Base-by-base conservation (phyloP, 257 asterid species). In the Misopates orontium region DNA sequence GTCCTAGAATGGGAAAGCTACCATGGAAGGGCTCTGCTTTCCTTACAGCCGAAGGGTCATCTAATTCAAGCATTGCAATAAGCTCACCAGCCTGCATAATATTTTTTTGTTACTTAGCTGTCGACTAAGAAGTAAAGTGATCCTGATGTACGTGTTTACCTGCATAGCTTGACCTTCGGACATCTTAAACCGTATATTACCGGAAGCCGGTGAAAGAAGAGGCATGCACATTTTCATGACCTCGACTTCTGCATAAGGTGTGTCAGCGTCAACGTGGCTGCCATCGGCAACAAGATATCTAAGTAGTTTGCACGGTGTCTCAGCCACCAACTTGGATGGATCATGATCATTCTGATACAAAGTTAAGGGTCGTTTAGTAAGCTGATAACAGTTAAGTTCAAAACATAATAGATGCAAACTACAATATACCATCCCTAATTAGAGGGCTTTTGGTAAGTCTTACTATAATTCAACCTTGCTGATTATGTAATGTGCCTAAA, bases 141-240 rank as follows among this genome's bases (percentile, higher is more conserved):
- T 10, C 63, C 60, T 24, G 42, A 28, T 25, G 14, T 73, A 69
- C 55, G 65, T 61, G n/a, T 49, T 60, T 81, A 94, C 99, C 99
- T 94, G 97, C 99, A 94, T 94, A 21, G 99, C 85, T 88, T 90
- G 99, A 73, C 99, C 99, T 73, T 94, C 99, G 56, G 97, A 85
- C 96, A 94, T 70, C 75, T 73, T 73, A 70, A 90, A 86, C 67
- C 77, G 93, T 74, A 94, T 90, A 25, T 80, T 75, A 42, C 99
- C 99, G 10, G 97, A 90, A 59, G 99, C 91, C 66, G 99, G 99
- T 54, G 96, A 90, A 67, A 94, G 97, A 77, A 94, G 99, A 54
- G 99, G 99, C 99, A 94, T 94, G 74, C 99, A 94, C 99, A 94
- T 94, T 76, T 94, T 94, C 99, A 94, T 94, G 74, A 94, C 99